Base-by-base conservation (phyloP, 129 eudicot genomes). In the Chrysanthemum lavandulifolium region DNA sequence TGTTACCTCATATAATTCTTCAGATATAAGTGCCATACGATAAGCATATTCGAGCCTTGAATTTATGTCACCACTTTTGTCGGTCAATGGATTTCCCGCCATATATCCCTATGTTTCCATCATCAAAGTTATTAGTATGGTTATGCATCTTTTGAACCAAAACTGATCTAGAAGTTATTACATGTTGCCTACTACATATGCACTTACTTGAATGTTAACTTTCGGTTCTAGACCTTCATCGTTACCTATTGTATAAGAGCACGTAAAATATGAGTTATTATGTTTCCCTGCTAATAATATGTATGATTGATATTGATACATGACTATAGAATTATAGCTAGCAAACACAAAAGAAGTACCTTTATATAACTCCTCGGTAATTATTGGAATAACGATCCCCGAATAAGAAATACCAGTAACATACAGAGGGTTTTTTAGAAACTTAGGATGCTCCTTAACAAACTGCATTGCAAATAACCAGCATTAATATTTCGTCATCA, bases 61-160 rank as follows among this genome's bases (percentile, higher is more conserved):
- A 18, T 80, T 71, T 33, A 59, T 55, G 23, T 80, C 81, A 29
- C 65, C 69, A 3, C 23, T 56, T 54, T 61, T 64, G 69, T 80
- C 77, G 12, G 84, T 80, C 18, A 75, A 75, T 1, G 84, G 84
- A 67, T 80, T 80, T 31, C 84, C 84, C 3, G 60, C 80, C 75
- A 76, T 76, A 50, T 75, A 80, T 49, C 84, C 84, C 84, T 80
- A 36, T 13, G 1, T 10, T 49, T 10, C 65, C 40, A 12, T 60
- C 0, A 11, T 10, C 65, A 21, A 60, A 60, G 14, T 15, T 10
- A 11, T 59, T 59, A 59, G 31, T 59, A 59, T 59, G 5, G 65
- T 23, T 11, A 51, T 55, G 61, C 16, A 55, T n/a, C 19, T 0
- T 36, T 6, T 0, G 8, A 40, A 40, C 47, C 7, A 40, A 40